Base-by-base conservation (phyloP, 1,139 yeast genomes). In the Suhomyces choctaworum region DNA sequence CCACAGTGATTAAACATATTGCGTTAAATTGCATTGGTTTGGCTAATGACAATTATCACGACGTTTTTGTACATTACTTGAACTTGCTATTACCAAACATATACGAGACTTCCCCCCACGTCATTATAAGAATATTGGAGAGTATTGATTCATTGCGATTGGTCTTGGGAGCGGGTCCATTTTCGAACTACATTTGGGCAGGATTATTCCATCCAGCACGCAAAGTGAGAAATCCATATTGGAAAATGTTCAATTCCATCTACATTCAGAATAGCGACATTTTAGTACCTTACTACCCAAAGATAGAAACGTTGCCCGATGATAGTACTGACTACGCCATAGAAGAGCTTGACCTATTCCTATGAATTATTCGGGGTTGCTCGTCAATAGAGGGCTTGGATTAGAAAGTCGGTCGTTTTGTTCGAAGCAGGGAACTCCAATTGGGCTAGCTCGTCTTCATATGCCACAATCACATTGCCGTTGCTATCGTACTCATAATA, bases 21-120 rank as follows among this genome's bases (percentile, higher is more conserved):
- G 88, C 97, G 0, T 58, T 89, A 25, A 85, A 90, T 21, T 81
- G 94, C 52, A 66, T 75, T 26, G 97, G 97, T 0, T 58, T 72
- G 9, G 88, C 92, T 0, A 70, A 77, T 42, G 94, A 82, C 45
- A 94, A 82, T 45, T 85, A 84, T 19, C 79, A 82, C 57, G 70
- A 66, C 17, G 64, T 69, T 0, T 70, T 70, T 41, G 56, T 86
- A 8, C 96, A 89, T 56, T 73, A 79, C 36, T 61, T 89, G 51
- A 87, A 90, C 52, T 66, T 88, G 32, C 58, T 90, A 13, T 59
- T 88, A 54, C 97, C 97, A 1, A 90, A 89, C 54, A 69, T 92
- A 2, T 89, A 80, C 55, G 97, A 90, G 55, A 86, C 96, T 0
- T 88, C 97, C 0, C 97, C 97, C 0, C 98, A 94, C 60, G 97